A percentile compares a stretch with the other conserved stretches of the same genome.
Evolutionary conservation across 139 green algal species (phyloP).

Genomic region (Yamagishiella unicocca): DNA sequence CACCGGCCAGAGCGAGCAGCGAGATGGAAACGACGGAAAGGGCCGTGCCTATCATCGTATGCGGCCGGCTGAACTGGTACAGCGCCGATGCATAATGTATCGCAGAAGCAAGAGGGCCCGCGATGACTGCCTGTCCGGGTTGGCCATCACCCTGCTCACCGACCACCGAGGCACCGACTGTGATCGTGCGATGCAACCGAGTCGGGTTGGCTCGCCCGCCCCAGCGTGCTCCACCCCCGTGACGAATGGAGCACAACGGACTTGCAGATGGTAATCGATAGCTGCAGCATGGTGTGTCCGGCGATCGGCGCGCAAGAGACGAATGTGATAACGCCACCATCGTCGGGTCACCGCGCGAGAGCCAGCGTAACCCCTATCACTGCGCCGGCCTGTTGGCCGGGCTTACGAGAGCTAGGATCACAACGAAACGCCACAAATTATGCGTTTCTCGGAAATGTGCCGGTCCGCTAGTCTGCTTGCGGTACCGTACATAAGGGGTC

Average conservation of each 20-base stretch:
- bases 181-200: not conserved
- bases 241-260: not conserved
- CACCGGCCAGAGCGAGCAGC: slow-evolving; percentile 74
- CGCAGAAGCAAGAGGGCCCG: not conserved
- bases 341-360: not conserved
- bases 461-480: no score
- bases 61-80: slow-evolving; percentile 70
- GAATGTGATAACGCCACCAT: slow-evolving; percentile 18
- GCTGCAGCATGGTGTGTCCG: not conserved
- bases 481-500: no score
- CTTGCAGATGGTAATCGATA: not conserved
- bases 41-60: slow-evolving; percentile 94
- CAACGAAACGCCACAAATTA: no score
- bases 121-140: not conserved
- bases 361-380: not conserved
- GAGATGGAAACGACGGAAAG: slow-evolving; percentile 88
- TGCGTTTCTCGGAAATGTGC: no score
- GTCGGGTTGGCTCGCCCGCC: not conserved
- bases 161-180: not conserved
- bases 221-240: not conserved
- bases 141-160: slow-evolving; percentile 14
- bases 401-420: not conserved
- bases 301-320: not conserved
- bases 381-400: not conserved
- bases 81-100: not conserved